phyloP scores from a whole-genome alignment of 202 grass and related monocot species.

The Zoysia matrella region DNA sequence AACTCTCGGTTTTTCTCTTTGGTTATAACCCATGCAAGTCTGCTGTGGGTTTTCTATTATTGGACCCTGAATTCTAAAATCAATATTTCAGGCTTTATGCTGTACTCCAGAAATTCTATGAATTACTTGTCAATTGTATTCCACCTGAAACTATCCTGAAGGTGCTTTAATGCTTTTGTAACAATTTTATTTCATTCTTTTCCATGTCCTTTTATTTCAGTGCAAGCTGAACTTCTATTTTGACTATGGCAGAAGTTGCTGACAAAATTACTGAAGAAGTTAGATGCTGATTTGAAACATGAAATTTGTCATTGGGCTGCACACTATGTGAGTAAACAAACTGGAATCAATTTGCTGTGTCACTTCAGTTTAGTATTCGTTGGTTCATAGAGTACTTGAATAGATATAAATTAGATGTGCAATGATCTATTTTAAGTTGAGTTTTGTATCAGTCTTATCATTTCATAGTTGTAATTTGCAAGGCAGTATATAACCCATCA shows the following conservation, averaged over 20 bases:
- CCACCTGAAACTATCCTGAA: constrained; percentile 97
- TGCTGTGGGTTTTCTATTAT: neutral
- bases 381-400: too few species aligned
- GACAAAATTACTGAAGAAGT: constrained; percentile 87
- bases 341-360: neutral
- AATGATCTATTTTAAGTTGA: neutral
- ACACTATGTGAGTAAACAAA: constrained; percentile 79
- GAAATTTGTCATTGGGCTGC: constrained; percentile 99
- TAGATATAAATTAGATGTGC: neutral
- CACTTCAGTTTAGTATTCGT: neutral
- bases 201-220: neutral
- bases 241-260: constrained; percentile 74
- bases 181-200: constrained; percentile 21
- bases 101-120: constrained; percentile 96
- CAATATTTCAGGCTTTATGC: constrained; percentile 72
- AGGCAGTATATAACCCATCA: neutral
- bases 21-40: neutral
- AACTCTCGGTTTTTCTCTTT: neutral
- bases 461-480: constrained; percentile 2
- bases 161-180: constrained; percentile 51
- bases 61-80: constrained; percentile 30
- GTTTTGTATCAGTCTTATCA: constrained; percentile 7
- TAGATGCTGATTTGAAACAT: constrained; percentile 95
- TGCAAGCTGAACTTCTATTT: constrained; percentile 31
- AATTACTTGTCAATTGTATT: constrained; percentile 97